phyloP scores from a whole-genome alignment of 1,139 yeast species.

The Casaregolazyma suthepensis region DNA sequence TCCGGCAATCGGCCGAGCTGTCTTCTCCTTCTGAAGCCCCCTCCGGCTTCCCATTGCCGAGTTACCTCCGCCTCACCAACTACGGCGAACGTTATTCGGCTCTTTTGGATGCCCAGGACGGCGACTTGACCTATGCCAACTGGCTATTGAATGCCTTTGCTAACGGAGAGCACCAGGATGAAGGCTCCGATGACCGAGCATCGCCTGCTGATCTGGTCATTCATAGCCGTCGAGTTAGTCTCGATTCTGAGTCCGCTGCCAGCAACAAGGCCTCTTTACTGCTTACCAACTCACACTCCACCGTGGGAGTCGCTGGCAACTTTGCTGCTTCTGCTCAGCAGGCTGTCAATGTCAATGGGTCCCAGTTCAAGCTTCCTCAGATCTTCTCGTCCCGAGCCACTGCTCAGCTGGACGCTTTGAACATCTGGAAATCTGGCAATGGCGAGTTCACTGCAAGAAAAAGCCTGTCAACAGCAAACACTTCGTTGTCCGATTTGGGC shows the following conservation, averaged over 20 bases:
- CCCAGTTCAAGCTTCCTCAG: constrained; percentile 21
- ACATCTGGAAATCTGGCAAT: constrained; percentile 12
- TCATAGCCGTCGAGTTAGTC: constrained; percentile 4
- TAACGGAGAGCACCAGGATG: constrained; percentile 1
- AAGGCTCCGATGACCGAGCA: not conserved
- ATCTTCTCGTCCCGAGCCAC: constrained; percentile 24
- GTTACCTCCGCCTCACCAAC: constrained; percentile 24
- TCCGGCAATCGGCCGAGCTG: not conserved
- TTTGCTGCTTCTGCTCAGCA: constrained; percentile 7
- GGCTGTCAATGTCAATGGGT: constrained; percentile 9
- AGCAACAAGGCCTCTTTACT: not conserved
- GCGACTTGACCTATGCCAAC: constrained; percentile 1
- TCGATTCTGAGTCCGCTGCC: not conserved
- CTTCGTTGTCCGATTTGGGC: constrained; percentile 1
- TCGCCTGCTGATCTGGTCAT: constrained; percentile 1
- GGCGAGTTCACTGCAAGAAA: not conserved
- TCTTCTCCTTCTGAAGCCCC: not conserved
- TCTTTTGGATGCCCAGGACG: constrained; percentile 1
- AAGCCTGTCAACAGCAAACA: not conserved
- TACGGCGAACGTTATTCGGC: constrained; percentile 23
- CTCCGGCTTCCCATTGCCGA: constrained; percentile 15
- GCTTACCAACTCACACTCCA: constrained; percentile 2
- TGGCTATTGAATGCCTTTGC: constrained; percentile 5
- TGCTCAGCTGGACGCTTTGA: constrained; percentile 21
- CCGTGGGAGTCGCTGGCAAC: constrained; percentile 3